Base-by-base conservation (phyloP, 2,329 filamentous ascomycete species). In the Coniochaeta sp. region DNA sequence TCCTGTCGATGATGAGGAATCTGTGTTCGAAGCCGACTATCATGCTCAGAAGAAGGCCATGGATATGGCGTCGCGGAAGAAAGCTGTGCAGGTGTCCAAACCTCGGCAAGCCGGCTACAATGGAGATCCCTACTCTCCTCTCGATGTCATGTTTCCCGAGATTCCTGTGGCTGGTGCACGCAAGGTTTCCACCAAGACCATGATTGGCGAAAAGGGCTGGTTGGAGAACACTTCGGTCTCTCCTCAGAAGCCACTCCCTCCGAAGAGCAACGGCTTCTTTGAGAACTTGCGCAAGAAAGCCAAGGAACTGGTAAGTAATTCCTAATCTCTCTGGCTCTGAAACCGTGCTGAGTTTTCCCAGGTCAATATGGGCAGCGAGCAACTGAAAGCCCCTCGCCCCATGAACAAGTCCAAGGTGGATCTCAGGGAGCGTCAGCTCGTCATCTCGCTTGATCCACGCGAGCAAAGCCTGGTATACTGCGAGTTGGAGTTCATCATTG, bases 391-490 rank as follows among this genome's bases (percentile, higher is more conserved):
- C 12, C 66, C 66, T 40, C 72, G 74, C 56, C 71, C 72, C 24
- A 61, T 68, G 5, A 71, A 72, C 42, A 67, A 69, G 2, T 64
- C 64, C 10, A 63, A 69, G 7, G 74, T 72, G 54, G 67, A 69
- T 19, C 65, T 32, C 65, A 72, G 16, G 72, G 71, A 57, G n/a
- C 60, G 61, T n/a, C 57, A 59, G 16, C 66, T 81, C 3, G 69
- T 71, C 24, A 81, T 84, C 64, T 84, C 82, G 0, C 75, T 86
- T 3, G 73, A 78, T 65, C 73, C 81, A 1, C 79, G 83, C 50
- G 82, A 85, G 70, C 83, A 86, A 66, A 81, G 79, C 57, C 75
- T 86, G 9, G 69, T 86, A 8, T 85, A 84, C 68, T 82, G 81
- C 67, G 83, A 86, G 68, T 76, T 86, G 8, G 82, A 85, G 66